Evolutionary conservation across 1,284 basidiomycete genomes (phyloP).

Genomic region (Xerocomus amazonicus): DNA sequence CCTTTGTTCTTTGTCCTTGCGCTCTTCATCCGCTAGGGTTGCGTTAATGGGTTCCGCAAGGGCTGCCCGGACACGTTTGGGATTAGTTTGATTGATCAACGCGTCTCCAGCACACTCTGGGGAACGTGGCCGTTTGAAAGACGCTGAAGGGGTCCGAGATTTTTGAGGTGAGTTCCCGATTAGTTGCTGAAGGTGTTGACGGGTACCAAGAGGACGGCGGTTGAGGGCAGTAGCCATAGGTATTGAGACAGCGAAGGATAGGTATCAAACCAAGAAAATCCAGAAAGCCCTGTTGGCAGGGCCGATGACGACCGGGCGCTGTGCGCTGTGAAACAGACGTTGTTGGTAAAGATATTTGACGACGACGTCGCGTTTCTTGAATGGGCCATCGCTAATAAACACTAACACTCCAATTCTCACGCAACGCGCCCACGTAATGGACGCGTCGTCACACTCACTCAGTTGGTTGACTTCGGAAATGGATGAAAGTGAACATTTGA

Average conservation of each 20-base stretch:
- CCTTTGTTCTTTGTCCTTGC: constrained; percentile 40
- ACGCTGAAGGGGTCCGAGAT: constrained; percentile 20
- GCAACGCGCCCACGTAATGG: constrained; percentile 23
- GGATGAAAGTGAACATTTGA: too few relatives aligned
- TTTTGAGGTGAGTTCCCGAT: constrained; percentile 33
- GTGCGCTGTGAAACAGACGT: background rate
- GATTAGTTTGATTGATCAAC: constrained; percentile 14
- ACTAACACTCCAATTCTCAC: constrained; percentile 27
- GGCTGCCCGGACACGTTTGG: constrained; percentile 34
- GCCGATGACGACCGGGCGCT: background rate
- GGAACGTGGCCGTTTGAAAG: constrained; percentile 60
- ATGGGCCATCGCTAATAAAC: too few relatives aligned
- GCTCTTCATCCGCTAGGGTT: constrained; percentile 29
- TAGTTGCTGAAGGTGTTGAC: constrained; percentile 34
- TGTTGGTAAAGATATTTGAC: constrained; percentile 5
- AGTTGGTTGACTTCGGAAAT: too few relatives aligned
- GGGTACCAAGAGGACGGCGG: constrained; percentile 40
- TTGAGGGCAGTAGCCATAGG: constrained; percentile 39
- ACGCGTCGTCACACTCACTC: constrained; percentile 16
- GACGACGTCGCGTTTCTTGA: constrained; percentile 2
- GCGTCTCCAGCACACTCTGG: constrained; percentile 49
- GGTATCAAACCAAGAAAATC: constrained; percentile 6
- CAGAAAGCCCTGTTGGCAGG: background rate
- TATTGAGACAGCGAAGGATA: background rate
- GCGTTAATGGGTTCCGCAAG: constrained; percentile 19